Evolutionary conservation across 148 eudicot species (phyloP).

Genomic region (Rhododendron henanense): DNA sequence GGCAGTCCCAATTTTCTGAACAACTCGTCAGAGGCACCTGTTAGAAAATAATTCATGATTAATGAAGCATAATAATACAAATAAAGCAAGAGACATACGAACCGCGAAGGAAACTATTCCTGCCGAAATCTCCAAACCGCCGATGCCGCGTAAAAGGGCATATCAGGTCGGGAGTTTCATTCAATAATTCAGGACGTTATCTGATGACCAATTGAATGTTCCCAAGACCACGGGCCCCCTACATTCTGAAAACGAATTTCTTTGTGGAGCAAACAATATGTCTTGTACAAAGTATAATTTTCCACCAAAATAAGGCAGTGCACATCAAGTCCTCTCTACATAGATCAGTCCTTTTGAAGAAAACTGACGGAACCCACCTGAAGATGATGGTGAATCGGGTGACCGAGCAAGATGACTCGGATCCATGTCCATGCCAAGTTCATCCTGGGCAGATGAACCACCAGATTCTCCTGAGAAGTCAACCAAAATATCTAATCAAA

Average conservation of each 20-base stretch:
- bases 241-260: slow-evolving; percentile 61
- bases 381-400: slow-evolving; percentile 93
- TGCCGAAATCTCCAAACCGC: slow-evolving; percentile 57
- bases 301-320: slow-evolving; percentile 70
- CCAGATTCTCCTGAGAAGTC: slow-evolving; percentile 67
- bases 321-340: slow-evolving; percentile 91
- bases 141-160: slow-evolving; percentile 57
- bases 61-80: slow-evolving; percentile 55
- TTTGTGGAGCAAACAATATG: slow-evolving; percentile 63
- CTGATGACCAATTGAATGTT: slow-evolving; percentile 64
- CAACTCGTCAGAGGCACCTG: slow-evolving; percentile 52
- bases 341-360: slow-evolving; percentile 93
- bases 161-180: slow-evolving; percentile 63
- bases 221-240: slow-evolving; percentile 91
- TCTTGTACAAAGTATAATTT: slow-evolving; percentile 61
- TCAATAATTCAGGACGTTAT: slow-evolving; percentile 56
- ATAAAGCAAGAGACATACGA: slow-evolving; percentile 90
- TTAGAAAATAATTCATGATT: slow-evolving; percentile 40
- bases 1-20: slow-evolving; percentile 4
- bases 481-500: slow-evolving; percentile 12
- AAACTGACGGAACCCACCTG: slow-evolving; percentile 99
- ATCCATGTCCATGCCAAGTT: slow-evolving; percentile 69
- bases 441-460: slow-evolving; percentile 65
- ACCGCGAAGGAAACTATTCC: slow-evolving; percentile 57
- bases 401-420: slow-evolving; percentile 51